Evolutionary conservation across 2,329 filamentous ascomycete genomes (phyloP), one percentile per base, ranked within the genome.

Genomic region (Cordyceps cicadae): DNA sequence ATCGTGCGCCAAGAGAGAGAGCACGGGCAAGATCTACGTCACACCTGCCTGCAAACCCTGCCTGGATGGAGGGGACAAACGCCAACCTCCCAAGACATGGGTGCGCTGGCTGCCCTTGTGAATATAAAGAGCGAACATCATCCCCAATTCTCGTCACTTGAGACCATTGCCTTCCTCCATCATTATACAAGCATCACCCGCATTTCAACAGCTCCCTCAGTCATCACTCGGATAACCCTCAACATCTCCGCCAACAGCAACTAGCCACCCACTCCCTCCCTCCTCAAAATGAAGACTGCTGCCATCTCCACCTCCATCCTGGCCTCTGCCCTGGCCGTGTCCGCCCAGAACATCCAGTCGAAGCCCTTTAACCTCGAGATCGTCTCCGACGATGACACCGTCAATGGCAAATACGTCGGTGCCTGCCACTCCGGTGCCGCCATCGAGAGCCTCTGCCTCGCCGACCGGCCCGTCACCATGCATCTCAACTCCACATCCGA

Each of bases 361-460:
- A 53, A 53, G 48, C 54, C 60, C 19, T 61, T 61, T 32, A 57
- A 54, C 39, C 29, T 61, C 41, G 37, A 57, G 29, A 39, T 61
- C 48, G 39, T 14, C 3, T 51, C 60, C 12, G 54, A 61, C 5
- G 32, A 61, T 21, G 5, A 39, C 32, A n/a, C 4, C 12, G 12
- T 57, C 48, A 32, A 61, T n/a, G 54, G 54, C 48, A 12, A 43
- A n/a, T 61, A 52, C 21, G 32, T 61, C 37, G 48, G 48, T 6
- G 60, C 60, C 48, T 61, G 60, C 41, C 60, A 61, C 60, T 52
- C 54, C 3, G 60, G 60, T 7, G 60, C 60, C 29, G 54, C 60
- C 32, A 61, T 61, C 39, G 60, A 61, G 54, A 52, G 15, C 29
- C 53, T 56, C 26, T 61, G 60, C 41, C 14, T 61, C 5, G 14